phyloP scores from a whole-genome alignment of 768 basidiomycete species.

The Rhodotorula kratochvilovae region DNA sequence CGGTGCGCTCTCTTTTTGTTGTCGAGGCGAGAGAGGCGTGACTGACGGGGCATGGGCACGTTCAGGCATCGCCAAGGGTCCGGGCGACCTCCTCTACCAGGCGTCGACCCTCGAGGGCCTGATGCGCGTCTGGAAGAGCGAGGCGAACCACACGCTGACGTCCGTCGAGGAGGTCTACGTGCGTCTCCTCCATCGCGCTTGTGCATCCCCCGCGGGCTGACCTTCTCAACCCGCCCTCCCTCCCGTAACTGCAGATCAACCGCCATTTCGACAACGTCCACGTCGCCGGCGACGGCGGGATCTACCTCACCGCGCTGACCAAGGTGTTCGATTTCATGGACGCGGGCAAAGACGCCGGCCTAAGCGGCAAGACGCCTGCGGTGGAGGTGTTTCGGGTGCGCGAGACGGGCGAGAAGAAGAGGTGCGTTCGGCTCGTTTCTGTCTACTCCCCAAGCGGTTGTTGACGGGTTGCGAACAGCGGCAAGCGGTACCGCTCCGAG shows the following conservation, averaged over 20 bases:
- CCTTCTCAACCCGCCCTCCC: not conserved
- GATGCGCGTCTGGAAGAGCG: conserved; percentile 58
- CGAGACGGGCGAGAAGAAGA: conserved; percentile 45
- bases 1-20: conserved; percentile 47
- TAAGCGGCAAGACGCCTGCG: conserved; percentile 50
- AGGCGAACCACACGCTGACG: conserved; percentile 59
- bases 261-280: conserved; percentile 60
- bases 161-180: conserved; percentile 55
- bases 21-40: accelerated
- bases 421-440: conserved; percentile 53
- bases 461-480: conserved; percentile 19
- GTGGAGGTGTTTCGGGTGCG: conserved; percentile 48
- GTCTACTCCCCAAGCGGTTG: too few relatives aligned
- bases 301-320: conserved; percentile 61
- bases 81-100: conserved; percentile 55
- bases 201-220: not conserved
- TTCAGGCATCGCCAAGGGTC: conserved; percentile 38
- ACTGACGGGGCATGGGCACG: not conserved
- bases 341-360: conserved; percentile 1
- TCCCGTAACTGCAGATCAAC: conserved; percentile 19
- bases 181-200: conserved; percentile 5
- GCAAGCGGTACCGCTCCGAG: conserved; percentile 18
- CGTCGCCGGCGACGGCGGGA: conserved; percentile 57
- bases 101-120: conserved; percentile 53
- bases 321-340: conserved; percentile 47